Evolutionary conservation across 1,284 basidiomycete species (phyloP).

Genomic region (Sanghuangporus baumii): DNA sequence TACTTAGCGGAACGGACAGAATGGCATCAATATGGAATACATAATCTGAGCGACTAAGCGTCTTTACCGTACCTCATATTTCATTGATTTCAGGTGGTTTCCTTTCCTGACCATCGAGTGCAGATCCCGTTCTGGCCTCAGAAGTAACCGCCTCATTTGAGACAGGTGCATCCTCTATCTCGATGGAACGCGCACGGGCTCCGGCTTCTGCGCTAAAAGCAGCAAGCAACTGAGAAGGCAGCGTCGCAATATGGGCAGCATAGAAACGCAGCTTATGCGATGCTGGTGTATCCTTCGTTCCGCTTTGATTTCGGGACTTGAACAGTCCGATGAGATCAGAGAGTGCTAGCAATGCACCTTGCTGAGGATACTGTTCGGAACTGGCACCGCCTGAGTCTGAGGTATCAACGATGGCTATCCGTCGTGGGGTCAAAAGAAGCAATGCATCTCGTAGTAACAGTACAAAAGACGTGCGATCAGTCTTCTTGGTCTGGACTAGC

Average conservation of each 20-base stretch:
- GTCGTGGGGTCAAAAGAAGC: conserved; percentile 42
- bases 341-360: conserved; percentile 39
- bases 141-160: background rate
- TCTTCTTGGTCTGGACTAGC: conserved; percentile 5
- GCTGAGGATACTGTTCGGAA: conserved; percentile 33
- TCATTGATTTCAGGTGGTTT: background rate
- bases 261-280: conserved; percentile 53
- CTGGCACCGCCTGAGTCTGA: background rate
- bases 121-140: background rate
- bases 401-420: conserved; percentile 31
- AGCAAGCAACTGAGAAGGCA: conserved; percentile 28
- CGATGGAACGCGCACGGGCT: conserved; percentile 4
- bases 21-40: no score
- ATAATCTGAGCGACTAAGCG: no score
- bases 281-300: conserved; percentile 6
- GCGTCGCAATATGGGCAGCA: conserved; percentile 42
- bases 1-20: no score
- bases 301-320: conserved; percentile 11
- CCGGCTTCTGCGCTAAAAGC: conserved; percentile 9
- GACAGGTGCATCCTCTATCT: background rate
- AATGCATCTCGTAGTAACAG: conserved; percentile 51
- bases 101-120: no score
- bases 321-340: conserved; percentile 47
- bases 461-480: conserved; percentile 38
- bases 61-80: background rate